Conservation (phyloP, 2,329 filamentous ascomycete species). For the Sporothrix dimorphospora region DNA sequence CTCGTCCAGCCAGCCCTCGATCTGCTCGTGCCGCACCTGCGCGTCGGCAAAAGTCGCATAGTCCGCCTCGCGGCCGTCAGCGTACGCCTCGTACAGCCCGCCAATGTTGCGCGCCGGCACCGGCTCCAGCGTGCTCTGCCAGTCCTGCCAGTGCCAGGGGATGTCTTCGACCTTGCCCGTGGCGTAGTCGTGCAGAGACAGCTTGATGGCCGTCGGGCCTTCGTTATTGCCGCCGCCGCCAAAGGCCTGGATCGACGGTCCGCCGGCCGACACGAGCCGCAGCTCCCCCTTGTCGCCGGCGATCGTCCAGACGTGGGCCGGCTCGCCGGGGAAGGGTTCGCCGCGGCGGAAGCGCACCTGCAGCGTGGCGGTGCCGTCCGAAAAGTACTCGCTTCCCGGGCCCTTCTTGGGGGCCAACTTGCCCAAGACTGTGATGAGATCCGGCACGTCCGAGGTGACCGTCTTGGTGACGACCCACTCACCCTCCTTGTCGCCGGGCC, state of each 20-base stretch:
- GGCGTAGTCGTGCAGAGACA: slow-evolving; percentile 56
- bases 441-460: slow-evolving; percentile 37
- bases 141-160: slow-evolving; percentile 50
- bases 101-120: slow-evolving; percentile 54
- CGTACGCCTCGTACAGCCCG: slow-evolving; percentile 60
- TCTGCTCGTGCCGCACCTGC: slow-evolving; percentile 50
- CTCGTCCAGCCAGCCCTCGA: slow-evolving; percentile 40
- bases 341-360: slow-evolving; percentile 53
- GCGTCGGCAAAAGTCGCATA: slow-evolving; percentile 49
- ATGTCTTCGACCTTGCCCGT: slow-evolving; percentile 50
- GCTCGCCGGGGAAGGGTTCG: slow-evolving; percentile 51
- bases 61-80: slow-evolving; percentile 38
- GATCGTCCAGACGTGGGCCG: slow-evolving; percentile 54
- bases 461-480: slow-evolving; percentile 29
- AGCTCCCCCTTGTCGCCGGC: slow-evolving; percentile 57
- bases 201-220: slow-evolving; percentile 47
- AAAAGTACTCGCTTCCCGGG: slow-evolving; percentile 25
- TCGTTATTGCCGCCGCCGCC: slow-evolving; percentile 41
- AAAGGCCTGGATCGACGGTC: slow-evolving; percentile 35
- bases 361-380: slow-evolving; percentile 43
- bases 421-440: slow-evolving; percentile 41
- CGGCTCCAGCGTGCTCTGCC: slow-evolving; percentile 43
- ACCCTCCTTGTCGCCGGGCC: slow-evolving; percentile 28
- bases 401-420: slow-evolving; percentile 39
- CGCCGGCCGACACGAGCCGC: slow-evolving; percentile 42